Conservation (phyloP, 2,329 filamentous ascomycete species). For the Fusarium sp. region DNA sequence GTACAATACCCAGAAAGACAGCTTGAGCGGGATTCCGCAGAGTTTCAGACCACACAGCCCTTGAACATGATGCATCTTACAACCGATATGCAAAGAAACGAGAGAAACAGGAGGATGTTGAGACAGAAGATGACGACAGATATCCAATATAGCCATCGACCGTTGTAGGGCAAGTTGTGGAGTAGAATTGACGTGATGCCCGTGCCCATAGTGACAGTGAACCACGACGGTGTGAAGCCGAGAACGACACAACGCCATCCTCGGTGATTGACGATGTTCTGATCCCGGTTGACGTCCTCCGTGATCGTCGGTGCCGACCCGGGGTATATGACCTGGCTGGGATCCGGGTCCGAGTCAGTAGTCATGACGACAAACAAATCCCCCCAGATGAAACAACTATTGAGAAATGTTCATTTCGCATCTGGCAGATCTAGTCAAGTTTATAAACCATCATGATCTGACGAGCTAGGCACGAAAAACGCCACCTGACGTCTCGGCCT, state of each 20-base stretch:
- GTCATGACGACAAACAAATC: slow-evolving; percentile 5
- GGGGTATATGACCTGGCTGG: slow-evolving; percentile 14
- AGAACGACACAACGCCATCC: slow-evolving; percentile 32
- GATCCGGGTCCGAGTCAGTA: slow-evolving; percentile 10
- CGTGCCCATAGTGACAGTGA: slow-evolving; percentile 71
- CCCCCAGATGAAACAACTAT: background rate
- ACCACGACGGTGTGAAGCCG: slow-evolving; percentile 35
- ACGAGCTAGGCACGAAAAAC: background rate
- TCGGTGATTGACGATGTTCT: background rate
- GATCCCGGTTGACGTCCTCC: background rate
- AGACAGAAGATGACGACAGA: slow-evolving; percentile 67
- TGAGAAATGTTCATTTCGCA: background rate
- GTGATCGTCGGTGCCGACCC: background rate
- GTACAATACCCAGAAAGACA: slow-evolving; percentile 33
- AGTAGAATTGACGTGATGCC: slow-evolving; percentile 72
- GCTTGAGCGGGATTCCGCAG: slow-evolving; percentile 71
- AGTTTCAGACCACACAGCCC: slow-evolving; percentile 72
- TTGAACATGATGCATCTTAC: slow-evolving; percentile 71
- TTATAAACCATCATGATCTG: background rate
- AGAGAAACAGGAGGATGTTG: slow-evolving; percentile 65
- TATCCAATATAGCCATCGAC: slow-evolving; percentile 65
- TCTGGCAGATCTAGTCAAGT: background rate
- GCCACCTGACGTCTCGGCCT: background rate
- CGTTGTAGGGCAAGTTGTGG: slow-evolving; percentile 68
- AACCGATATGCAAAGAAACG: slow-evolving; percentile 62